Evolutionary conservation across 2,329 filamentous ascomycete species (phyloP).

Genomic region (Trichoderma lentiforme): DNA sequence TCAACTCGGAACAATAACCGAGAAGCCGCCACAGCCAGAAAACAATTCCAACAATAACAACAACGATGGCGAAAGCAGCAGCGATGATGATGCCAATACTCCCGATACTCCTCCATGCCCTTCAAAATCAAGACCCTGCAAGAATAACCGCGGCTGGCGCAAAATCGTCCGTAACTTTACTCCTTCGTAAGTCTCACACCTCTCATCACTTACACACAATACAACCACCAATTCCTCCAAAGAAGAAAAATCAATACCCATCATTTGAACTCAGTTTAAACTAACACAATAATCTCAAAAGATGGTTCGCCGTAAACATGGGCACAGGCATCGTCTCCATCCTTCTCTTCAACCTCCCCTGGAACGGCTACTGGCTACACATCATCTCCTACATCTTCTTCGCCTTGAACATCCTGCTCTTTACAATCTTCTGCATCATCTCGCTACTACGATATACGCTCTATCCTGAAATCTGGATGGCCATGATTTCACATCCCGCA

Average conservation of each 20-base stretch:
- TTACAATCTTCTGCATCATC: conserved; percentile 50
- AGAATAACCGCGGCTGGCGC: conserved; percentile 40
- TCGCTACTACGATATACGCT: conserved; percentile 59
- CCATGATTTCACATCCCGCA: conserved; percentile 63
- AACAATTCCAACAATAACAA: conserved; percentile 7
- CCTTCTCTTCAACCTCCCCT: conserved; percentile 60
- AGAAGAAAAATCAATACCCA: not conserved
- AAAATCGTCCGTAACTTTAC: conserved; percentile 52
- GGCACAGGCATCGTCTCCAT: conserved; percentile 66
- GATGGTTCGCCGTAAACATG: conserved; percentile 62
- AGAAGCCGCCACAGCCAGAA: not conserved
- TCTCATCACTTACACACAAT: not conserved
- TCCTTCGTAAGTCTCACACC: conserved; percentile 44
- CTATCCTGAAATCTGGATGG: conserved; percentile 63
- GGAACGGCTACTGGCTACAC: conserved; percentile 54
- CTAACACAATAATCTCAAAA: conserved; percentile 19
- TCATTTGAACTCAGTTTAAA: not conserved
- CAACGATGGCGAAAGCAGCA: not conserved
- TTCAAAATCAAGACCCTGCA: conserved; percentile 25
- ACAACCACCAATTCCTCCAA: not conserved
- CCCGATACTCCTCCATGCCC: not conserved
- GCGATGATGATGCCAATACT: not conserved
- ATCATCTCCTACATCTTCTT: conserved; percentile 61
- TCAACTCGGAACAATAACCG: not conserved
- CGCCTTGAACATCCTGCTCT: conserved; percentile 56